Base-by-base conservation (phyloP, 257 asterid genomes). In the Cruciata laevipes region DNA sequence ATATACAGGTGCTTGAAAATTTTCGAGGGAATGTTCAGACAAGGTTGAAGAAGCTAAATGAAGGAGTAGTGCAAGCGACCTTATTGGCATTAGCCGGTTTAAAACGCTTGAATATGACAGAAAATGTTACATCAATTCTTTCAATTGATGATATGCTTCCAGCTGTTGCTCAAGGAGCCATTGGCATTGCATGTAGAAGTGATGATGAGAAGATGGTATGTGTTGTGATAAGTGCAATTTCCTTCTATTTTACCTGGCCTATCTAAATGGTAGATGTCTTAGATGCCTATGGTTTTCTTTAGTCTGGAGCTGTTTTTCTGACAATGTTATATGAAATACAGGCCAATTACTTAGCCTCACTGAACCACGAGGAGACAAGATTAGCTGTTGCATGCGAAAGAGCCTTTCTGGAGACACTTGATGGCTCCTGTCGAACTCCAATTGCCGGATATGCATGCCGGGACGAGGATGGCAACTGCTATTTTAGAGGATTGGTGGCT, bases 151-250 rank as follows among this genome's bases (percentile, higher is more conserved):
- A 94, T 79, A 94, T 94, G 99, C 96, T 94, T 69, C 98, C 98
- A 52, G 98, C 98, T 72, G 97, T 93, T 61, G 98, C 97, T 74
- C 97, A 93, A 70, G 98, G 97, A 66, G 98, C 97, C 68, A 92
- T 92, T 33, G 97, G 98, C 30, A 92, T 92, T 67, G 97, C 98
- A 0, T 89, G 98, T 65, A 85, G 97, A 78, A 75, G 76, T 52
- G 90, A 86, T 67, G 97, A 92, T 44, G 90, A 86, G 49, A 88
- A 79, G 67, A 92, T 92, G 98, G 98, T 89, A 84, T 35, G 70
- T 40, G 40, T 8, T 53, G 42, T 47, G 56, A 40, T 20, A n/a
- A 6, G 25, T 5, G 24, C 30, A 56, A 20, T 56, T n/a, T 56
- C 30, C 61, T 56, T 56, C 6, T 8, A 56, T 47, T 47, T 16